phyloP scores from a whole-genome alignment of 2,329 filamentous ascomycete genomes.

The Cladosporium sp. region DNA sequence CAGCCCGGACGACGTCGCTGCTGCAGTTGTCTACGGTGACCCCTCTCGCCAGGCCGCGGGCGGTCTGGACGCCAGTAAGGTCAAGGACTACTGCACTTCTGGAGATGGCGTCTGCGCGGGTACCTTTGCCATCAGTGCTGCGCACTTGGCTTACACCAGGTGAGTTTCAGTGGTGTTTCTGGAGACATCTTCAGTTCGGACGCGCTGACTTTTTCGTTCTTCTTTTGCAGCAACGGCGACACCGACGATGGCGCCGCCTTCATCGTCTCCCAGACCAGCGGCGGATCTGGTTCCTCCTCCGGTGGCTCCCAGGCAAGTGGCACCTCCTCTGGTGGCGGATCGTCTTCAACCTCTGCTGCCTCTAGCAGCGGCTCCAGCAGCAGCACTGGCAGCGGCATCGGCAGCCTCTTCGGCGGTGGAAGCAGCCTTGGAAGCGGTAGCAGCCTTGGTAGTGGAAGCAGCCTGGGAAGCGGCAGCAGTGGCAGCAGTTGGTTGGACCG shows the following conservation, averaged over 20 bases:
- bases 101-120: conserved; percentile 27
- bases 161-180: not conserved
- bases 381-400: not conserved
- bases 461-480: too few species aligned
- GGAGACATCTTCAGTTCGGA: too few species aligned
- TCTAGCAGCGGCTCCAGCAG: not conserved
- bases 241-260: conserved; percentile 17
- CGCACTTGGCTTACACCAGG: conserved; percentile 22
- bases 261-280: conserved; percentile 13
- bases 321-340: not conserved
- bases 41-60: conserved; percentile 23
- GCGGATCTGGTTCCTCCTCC: not conserved
- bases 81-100: conserved; percentile 27
- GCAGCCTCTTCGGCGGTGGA: not conserved
- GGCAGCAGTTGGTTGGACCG: not conserved
- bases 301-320: not conserved
- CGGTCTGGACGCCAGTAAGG: conserved; percentile 19
- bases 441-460: not conserved
- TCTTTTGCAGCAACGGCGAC: conserved; percentile 14
- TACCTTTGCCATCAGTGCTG: conserved; percentile 23
- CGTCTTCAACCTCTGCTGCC: not conserved
- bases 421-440: not conserved
- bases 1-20: conserved; percentile 23
- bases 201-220: not conserved
- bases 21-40: conserved; percentile 27